These are phyloP conservation scores for Ambrosiella cleistominuta DNA, from an alignment of 2,329 filamentous ascomycete species.

Conservation along the genomic window DNA sequence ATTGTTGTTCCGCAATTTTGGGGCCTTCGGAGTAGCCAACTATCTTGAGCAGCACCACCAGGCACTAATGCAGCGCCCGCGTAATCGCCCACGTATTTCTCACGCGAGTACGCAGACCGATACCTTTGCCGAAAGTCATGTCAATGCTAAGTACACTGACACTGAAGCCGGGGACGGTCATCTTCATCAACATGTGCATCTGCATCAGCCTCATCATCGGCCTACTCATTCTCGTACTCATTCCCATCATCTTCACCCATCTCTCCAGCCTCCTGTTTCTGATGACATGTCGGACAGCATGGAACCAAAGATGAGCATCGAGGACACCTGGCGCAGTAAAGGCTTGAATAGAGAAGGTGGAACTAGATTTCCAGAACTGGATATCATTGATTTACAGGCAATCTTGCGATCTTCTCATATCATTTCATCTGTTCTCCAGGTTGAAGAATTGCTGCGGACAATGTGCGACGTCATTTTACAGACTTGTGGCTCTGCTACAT, in stretches of 20 bases:
- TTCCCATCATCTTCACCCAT: background rate
- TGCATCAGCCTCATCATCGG: background rate
- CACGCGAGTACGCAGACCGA: slow-evolving; percentile 56
- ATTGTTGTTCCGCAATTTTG: slow-evolving; percentile 49
- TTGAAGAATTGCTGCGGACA: slow-evolving; percentile 59
- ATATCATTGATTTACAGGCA: slow-evolving; percentile 67
- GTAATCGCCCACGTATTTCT: slow-evolving; percentile 35
- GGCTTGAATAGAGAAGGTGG: slow-evolving; percentile 29
- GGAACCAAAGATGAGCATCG: background rate
- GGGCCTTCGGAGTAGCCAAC: slow-evolving; percentile 50
- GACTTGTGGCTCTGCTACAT: slow-evolving; percentile 53
- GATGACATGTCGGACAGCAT: background rate
- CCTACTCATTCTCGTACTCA: slow-evolving; percentile 4
- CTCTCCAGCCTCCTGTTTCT: background rate
- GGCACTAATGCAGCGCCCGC: slow-evolving; percentile 34
- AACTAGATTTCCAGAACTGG: slow-evolving; percentile 51
- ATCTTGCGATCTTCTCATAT: slow-evolving; percentile 66
- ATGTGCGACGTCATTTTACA: slow-evolving; percentile 71
- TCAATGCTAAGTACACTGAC: slow-evolving; percentile 4
- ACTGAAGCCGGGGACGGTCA: background rate
- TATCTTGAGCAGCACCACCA: slow-evolving; percentile 32
- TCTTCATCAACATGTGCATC: background rate
- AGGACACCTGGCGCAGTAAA: slow-evolving; percentile 1
- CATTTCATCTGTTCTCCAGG: slow-evolving; percentile 59
- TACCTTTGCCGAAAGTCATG: slow-evolving; percentile 24